A percentile compares a stretch with the other conserved stretches of the same genome.
These are phyloP conservation scores for Pleodorina starrii DNA, from an alignment of 139 green algal species.

Conservation along the genomic window DNA sequence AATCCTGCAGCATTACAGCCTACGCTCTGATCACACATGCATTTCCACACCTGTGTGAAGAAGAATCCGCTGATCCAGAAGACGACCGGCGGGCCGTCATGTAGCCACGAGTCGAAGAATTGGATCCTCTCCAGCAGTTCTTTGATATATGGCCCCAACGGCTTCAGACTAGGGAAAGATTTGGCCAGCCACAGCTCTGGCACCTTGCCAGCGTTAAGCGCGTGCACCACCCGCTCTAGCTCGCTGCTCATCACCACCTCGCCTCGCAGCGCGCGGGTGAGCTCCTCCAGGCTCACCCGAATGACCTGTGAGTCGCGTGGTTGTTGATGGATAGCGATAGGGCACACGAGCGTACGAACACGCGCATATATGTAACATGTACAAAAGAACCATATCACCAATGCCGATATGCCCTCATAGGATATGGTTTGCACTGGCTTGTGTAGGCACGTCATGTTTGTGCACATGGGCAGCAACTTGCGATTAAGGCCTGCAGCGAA, in stretches of 20 bases:
- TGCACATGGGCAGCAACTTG: not conserved
- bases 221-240: conserved; percentile 66
- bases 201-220: conserved; percentile 77
- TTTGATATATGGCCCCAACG: conserved; percentile 78
- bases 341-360: too few relatives aligned
- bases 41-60: conserved; percentile 88
- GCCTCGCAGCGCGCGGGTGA: conserved; percentile 62
- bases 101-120: conserved; percentile 80
- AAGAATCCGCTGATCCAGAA: conserved; percentile 90
- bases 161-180: conserved; percentile 84
- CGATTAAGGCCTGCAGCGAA: too few relatives aligned
- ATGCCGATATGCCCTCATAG: too few relatives aligned
- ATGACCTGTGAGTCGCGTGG: conserved; percentile 63
- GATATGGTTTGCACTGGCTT: not conserved
- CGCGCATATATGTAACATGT: too few relatives aligned
- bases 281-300: conserved; percentile 68
- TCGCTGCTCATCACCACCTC: conserved; percentile 81
- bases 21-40: too few relatives aligned
- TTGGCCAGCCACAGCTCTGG: conserved; percentile 79
- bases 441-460: not conserved
- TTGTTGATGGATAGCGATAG: too few relatives aligned
- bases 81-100: conserved; percentile 65
- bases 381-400: not conserved
- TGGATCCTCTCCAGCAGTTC: conserved; percentile 75
- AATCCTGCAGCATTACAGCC: not conserved